A percentile compares a stretch with the other conserved stretches of the same genome.
phyloP scores from a whole-genome alignment of 257 asterid species.

The Euphrasia confusa region DNA sequence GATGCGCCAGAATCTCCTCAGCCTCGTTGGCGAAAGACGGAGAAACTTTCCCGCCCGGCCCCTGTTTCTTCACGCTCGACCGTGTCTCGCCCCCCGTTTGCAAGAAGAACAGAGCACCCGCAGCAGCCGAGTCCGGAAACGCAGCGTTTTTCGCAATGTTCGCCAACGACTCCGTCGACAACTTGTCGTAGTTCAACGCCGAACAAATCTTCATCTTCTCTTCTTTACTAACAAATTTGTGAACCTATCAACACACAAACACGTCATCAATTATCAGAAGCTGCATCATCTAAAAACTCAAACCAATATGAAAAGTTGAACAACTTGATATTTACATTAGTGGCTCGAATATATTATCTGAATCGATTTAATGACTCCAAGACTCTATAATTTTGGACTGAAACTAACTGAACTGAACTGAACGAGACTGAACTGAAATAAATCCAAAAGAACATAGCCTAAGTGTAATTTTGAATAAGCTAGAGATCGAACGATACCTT shows the following conservation, averaged over 20 bases:
- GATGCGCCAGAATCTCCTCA: constrained; percentile 14
- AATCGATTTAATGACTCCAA: no score
- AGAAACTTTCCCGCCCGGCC: constrained; percentile 10
- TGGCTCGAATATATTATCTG: no score
- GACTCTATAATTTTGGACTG: no score
- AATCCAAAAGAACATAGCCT: no score
- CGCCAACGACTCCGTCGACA: constrained; percentile 28
- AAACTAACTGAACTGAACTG: no score
- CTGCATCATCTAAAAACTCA: no score
- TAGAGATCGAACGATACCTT: constrained; percentile 40
- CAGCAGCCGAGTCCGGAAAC: constrained; percentile 38
- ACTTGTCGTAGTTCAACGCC: constrained; percentile 42
- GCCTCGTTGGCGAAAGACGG: constrained; percentile 13
- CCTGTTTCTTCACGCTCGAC: not conserved
- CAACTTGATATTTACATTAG: no score
- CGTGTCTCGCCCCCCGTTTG: constrained; percentile 24
- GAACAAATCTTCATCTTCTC: constrained; percentile 41
- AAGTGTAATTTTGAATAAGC: no score
- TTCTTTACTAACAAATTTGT: constrained; percentile 33
- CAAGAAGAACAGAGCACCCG: constrained; percentile 23
- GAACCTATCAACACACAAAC: constrained; percentile 36
- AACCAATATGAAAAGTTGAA: no score
- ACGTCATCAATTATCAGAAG: no score
- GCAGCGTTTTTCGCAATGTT: constrained; percentile 29
- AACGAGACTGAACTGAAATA: no score